phyloP scores from a whole-genome alignment of 805 yeast genomes.

The Wickerhamomyces bisporus region DNA sequence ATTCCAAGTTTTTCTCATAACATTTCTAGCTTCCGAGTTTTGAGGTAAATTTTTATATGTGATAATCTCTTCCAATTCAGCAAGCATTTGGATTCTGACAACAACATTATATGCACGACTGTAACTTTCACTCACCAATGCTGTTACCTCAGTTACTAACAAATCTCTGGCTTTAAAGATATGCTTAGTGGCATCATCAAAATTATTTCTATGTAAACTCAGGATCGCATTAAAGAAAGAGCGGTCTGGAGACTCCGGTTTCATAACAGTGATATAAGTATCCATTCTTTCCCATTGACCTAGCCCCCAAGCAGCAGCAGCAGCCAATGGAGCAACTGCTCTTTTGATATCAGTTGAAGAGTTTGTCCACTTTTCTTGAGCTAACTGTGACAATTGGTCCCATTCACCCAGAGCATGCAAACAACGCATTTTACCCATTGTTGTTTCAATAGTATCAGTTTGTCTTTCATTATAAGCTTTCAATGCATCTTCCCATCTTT shows the following conservation, averaged over 20 bases:
- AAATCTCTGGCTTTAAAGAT: conserved; percentile 83
- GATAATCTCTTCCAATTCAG: conserved; percentile 93
- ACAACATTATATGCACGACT: conserved; percentile 96
- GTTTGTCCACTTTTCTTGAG: conserved; percentile 77
- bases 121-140: conserved; percentile 91
- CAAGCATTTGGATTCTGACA: conserved; percentile 94
- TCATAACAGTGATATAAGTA: conserved; percentile 84
- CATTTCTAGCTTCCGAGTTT: conserved; percentile 70
- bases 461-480: conserved; percentile 83
- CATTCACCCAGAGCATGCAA: conserved; percentile 98
- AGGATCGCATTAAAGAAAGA: conserved; percentile 92
- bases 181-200: conserved; percentile 72
- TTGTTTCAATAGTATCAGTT: conserved; percentile 71
- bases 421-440: conserved; percentile 98
- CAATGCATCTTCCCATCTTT: conserved; percentile 97
- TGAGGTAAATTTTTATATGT: conserved; percentile 81
- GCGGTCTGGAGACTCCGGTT: conserved; percentile 86
- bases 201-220: conserved; percentile 79
- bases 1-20: conserved; percentile 90
- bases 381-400: conserved; percentile 85
- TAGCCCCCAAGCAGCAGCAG: conserved; percentile 63
- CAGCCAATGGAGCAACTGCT: conserved; percentile 13
- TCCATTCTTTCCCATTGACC: conserved; percentile 98
- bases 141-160: conserved; percentile 88
- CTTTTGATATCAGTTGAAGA: conserved; percentile 71